Evolutionary conservation across 805 yeast genomes (phyloP), one percentile per base, ranked within the genome.

Genomic region (Grigorovia humatica): DNA sequence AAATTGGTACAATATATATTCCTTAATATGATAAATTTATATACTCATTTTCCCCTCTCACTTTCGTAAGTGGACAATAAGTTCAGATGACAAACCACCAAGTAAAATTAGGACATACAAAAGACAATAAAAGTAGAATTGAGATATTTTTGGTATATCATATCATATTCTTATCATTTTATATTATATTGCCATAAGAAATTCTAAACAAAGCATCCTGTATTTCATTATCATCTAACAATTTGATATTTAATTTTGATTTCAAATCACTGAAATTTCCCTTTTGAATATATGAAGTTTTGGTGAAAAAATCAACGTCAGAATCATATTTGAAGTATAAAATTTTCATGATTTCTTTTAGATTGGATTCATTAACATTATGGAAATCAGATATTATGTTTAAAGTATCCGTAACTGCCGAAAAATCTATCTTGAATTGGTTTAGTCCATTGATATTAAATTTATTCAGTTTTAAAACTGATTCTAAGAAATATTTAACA

Each of bases 131-230:
- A 45, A 20, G 12, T 20, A 41, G 8, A 41, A n/a, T 41, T 43
- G n/a, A n/a, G n/a, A n/a, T n/a, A n/a, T n/a, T n/a, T n/a, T n/a
- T n/a, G n/a, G n/a, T n/a, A n/a, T n/a, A n/a, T n/a, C n/a, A n/a
- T 23, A 23, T 3, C 6, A 23, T 23, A 23, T 23, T 23, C 27
- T 23, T 23, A 23, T 23, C 27, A 23, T 23, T 23, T 23, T 23
- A 23, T 23, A 23, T 46, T 27, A 63, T 58, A 50, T 57, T 62
- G 18, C 61, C 63, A 48, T 57, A 57, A 45, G 58, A 55, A 27
- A 70, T 59, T 54, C 74, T 65, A 48, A 67, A 62, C 48, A 71
- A 54, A 18, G 69, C 67, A 57, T 71, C 74, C 48, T 69, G 62
- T 9, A 71, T 60, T 45, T 70, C 74, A 15, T 64, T 57, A 51